Evolutionary conservation across 306 rosid genomes (phyloP), one percentile per base, ranked within the genome.

Genomic region (Bauhinia variegata): DNA sequence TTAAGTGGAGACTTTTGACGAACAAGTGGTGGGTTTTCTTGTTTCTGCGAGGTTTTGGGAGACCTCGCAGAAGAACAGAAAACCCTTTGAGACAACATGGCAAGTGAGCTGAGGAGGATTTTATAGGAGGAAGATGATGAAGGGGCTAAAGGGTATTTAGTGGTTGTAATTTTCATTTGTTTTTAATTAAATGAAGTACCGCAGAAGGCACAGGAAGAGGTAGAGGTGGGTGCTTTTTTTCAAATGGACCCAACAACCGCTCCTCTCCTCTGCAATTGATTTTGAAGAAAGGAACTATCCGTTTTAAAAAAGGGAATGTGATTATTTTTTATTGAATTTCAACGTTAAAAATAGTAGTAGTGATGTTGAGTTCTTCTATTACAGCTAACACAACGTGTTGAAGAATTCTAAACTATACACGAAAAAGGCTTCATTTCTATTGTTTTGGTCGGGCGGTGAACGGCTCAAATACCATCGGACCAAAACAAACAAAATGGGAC

Each of bases 61-160:
- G 4, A 60, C 82, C 88, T 84, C 84, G 78, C 73, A 75, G 78
- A 68, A 75, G 76, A 71, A 61, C 63, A 84, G 75, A 72, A 71
- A 82, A 68, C 89, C 76, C 73, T 5, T 31, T 39, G 49, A 65
- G 71, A 18, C 44, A 53, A 51, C 30, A 44, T 41, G 63, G 47
- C 57, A 59, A 67, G 51, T 62, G 84, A 65, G 63, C 60, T 5
- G 53, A 43, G 65, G 19, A 54, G 73, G 48, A 7, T 39, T 82
- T 73, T 85, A 79, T 82, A 85, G 79, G 48, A 42, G n/a, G 28
- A 2, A 18, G 62, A 15, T 50, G n/a, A n/a, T n/a, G 67, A 6
- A n/a, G 34, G 12, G 36, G 41, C 6, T 0, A 23, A 8, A 31
- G 30, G 17, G n/a, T 57, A 32, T 16, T 5, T 53, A 8, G 69